Evolutionary conservation across 2,329 filamentous ascomycete genomes (phyloP), one percentile per base, ranked within the genome.

Genomic region (Kalmusia sp.): DNA sequence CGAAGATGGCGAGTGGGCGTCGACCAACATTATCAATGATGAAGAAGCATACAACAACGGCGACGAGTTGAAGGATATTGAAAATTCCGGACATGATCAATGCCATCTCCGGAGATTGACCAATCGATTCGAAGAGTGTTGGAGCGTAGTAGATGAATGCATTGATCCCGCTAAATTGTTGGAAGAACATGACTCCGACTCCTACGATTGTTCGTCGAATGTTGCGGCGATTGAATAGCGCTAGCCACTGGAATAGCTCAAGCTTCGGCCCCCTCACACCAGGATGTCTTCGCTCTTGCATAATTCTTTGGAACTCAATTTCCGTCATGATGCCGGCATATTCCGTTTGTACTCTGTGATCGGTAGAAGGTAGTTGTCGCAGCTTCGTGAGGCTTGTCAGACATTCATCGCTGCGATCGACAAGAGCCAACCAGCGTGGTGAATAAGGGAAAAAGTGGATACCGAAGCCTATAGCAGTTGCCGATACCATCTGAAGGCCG

Each of bases 241-340:
- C 15, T 33, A 15, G 12, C 12, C 15, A 33, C 12, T 15, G 12
- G 4, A 15, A 11, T 14, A 33, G 30, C 12, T 33, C 12, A 14
- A 33, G 15, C 30, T 11, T 14, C 12, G 15, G 12, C 4, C 30
- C 30, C 4, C 12, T 33, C 9, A 14, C 15, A 12, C 30, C 30
- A 33, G 30, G 30, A 33, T 14, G 15, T 33, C 15, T 12, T 33
- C 30, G 4, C 57, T 89, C 86, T 0, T 83, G 82, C 9, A 88
- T 80, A 1, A 84, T 85, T 92, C 90, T 73, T 93, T 90, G 61
- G 93, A 93, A 15, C 89, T 72, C n/a, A 0, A 86, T 87, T 70
- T 92, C 88, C 0, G 90, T 89, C 71, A 91, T 90, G 75, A 93
- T 93, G 69, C 93, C 90, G n/a, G 91, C 82, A 67, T 89, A 92